Conservation (phyloP, 2,329 filamentous ascomycete genomes). For the Nemania sp. region DNA sequence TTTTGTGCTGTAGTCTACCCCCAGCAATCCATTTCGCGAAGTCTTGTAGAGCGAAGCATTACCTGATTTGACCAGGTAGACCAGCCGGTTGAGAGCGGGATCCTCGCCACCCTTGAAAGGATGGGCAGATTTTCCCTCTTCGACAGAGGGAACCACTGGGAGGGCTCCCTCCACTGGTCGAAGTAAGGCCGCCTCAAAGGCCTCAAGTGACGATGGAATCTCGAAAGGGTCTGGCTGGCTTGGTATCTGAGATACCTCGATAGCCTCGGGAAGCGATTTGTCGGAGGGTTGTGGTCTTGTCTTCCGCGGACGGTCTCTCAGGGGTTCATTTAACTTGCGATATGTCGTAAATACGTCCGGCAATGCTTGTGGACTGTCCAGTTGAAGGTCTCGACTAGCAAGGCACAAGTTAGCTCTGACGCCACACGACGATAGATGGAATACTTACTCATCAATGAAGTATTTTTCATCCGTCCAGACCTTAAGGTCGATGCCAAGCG, state of each 20-base stretch:
- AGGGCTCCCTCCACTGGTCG: conserved; percentile 60
- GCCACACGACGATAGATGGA: background rate
- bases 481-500: conserved; percentile 61
- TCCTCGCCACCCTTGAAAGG: conserved; percentile 71
- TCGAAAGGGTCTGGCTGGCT: conserved; percentile 64
- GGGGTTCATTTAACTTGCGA: conserved; percentile 71
- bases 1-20: conserved; percentile 73
- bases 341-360: conserved; percentile 78
- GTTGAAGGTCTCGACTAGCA: conserved; percentile 65
- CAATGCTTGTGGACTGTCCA: conserved; percentile 60
- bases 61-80: conserved; percentile 63
- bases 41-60: conserved; percentile 67
- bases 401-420: conserved; percentile 1
- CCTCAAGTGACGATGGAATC: conserved; percentile 60
- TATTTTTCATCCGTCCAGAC: conserved; percentile 77
- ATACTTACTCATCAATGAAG: conserved; percentile 73
- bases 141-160: conserved; percentile 51
- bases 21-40: conserved; percentile 72
- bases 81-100: conserved; percentile 59
- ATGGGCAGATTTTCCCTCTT: conserved; percentile 60
- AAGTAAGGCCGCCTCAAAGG: conserved; percentile 57
- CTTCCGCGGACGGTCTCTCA: conserved; percentile 65
- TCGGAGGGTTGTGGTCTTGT: conserved; percentile 56
- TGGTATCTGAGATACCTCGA: conserved; percentile 54
- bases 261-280: conserved; percentile 59